Evolutionary conservation across 1,284 basidiomycete species (phyloP), one percentile per base, ranked within the genome.

Genomic region (Inonotus hispidus): DNA sequence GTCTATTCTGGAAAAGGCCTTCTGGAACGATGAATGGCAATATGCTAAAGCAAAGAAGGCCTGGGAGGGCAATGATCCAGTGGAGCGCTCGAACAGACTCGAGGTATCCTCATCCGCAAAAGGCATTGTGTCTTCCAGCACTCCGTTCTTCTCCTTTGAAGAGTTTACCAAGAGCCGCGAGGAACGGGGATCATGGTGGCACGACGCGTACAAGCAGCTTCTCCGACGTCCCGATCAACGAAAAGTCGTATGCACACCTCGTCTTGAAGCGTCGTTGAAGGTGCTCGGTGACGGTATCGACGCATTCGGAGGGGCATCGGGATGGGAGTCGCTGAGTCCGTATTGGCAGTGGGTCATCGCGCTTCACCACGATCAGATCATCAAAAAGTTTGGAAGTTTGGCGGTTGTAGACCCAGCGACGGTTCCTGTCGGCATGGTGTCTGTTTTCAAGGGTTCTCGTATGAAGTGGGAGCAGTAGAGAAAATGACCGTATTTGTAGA

Each of bases 371-470:
- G 72, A 75, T 39, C 75, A 75, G 43, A 66, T 79, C n/a, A 67
- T 77, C 25, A 71, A 72, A 58, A 73, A 73, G 58, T 79, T 77
- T 65, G 78, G 78, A 1, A 68, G 71, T n/a, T 63, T 77, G 55
- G 73, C 77, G 41, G 68, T 72, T 11, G 77, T 79, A 19, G 75
- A 79, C 62, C 67, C 73, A 21, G 71, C 68, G 19, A 66, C 78
- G 65, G 77, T 80, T 57, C 77, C 77, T 43, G 71, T 76, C 19
- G 76, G 75, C 16, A 72, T 79, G 71, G 74, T 78, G 6, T 70
- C 75, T 54, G 68, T 77, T 43, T 77, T 76, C 67, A 74, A 70
- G 64, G 68, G 67, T 3, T 75, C 75, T 29, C 72, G 73, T 64
- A 74, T 76, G 65, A 75, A 73, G 59, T 70, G 75, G 71, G 76